Percentiles rank a stretch among this genome's conserved stretches.
Conservation (phyloP, 768 basidiomycete species). For the Flagelloscypha sp. region DNA sequence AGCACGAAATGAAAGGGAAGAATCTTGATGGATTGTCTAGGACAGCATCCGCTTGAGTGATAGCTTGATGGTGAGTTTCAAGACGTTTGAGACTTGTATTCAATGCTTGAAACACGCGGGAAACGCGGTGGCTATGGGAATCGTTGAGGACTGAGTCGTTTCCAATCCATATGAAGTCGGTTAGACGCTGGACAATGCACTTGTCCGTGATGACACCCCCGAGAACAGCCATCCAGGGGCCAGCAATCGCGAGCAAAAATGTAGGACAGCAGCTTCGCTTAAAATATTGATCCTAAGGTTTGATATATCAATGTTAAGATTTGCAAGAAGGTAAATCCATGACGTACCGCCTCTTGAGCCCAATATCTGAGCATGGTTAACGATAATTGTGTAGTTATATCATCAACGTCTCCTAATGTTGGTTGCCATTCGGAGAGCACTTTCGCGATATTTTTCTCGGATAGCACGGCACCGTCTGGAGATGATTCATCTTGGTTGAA, state of each 20-base stretch:
- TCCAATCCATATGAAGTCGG: constrained; percentile 23
- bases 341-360: constrained; percentile 9
- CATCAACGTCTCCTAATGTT: constrained; percentile 20
- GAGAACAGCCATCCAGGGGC: constrained; percentile 23
- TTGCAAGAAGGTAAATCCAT: background rate
- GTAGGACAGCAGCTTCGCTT: constrained; percentile 19
- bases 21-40: constrained; percentile 8
- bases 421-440: constrained; percentile 17
- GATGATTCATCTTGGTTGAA: background rate
- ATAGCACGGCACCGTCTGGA: constrained; percentile 1
- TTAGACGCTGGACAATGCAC: constrained; percentile 25
- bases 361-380: constrained; percentile 16
- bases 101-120: constrained; percentile 15
- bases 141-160: constrained; percentile 9
- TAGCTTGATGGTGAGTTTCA: constrained; percentile 13
- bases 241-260: constrained; percentile 20
- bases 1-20: constrained; percentile 12
- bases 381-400: constrained; percentile 21
- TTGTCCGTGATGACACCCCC: constrained; percentile 21
- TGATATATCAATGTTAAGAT: background rate
- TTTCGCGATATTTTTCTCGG: background rate
- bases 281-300: constrained; percentile 7
- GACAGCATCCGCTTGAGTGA: constrained; percentile 5
- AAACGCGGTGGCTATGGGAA: constrained; percentile 8
- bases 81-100: constrained; percentile 8